These are phyloP conservation scores for Moesziomyces parantarcticus DNA, from an alignment of 1,284 basidiomycete genomes.

Conservation along the genomic window DNA sequence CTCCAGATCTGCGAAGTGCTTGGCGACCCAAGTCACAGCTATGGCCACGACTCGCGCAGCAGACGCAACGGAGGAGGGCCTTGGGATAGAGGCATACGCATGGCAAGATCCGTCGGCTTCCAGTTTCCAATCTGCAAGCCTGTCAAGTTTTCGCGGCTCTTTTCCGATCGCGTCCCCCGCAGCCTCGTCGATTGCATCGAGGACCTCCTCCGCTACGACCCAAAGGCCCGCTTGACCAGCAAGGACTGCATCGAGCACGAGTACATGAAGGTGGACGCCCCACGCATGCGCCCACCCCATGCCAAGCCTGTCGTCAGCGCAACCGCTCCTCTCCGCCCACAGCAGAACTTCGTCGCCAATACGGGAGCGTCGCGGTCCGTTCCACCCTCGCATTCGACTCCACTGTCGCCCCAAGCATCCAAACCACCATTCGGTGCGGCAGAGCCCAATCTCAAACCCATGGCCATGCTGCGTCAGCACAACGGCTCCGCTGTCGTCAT, in stretches of 20 bases:
- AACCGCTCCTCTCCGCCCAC: constrained; percentile 35
- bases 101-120: constrained; percentile 88
- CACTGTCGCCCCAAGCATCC: constrained; percentile 23
- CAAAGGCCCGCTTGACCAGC: constrained; percentile 83
- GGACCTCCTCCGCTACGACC: constrained; percentile 91
- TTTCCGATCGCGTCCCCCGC: constrained; percentile 80
- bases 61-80: constrained; percentile 83
- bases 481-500: constrained; percentile 29
- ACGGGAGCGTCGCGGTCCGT: constrained; percentile 24
- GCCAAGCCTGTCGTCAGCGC: constrained; percentile 45
- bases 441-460: constrained; percentile 33
- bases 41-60: constrained; percentile 80
- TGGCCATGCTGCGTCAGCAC: constrained; percentile 33
- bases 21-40: constrained; percentile 88
- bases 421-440: constrained; percentile 53
- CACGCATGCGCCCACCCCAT: constrained; percentile 68
- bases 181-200: constrained; percentile 90
- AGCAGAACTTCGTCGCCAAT: constrained; percentile 7
- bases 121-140: constrained; percentile 86
- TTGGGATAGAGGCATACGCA: constrained; percentile 85
- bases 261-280: constrained; percentile 79
- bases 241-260: constrained; percentile 86
- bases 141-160: constrained; percentile 79
- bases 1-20: constrained; percentile 87
- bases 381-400: constrained; percentile 52